Conservation (phyloP, 805 yeast genomes). For the Debaryomyces maramus region DNA sequence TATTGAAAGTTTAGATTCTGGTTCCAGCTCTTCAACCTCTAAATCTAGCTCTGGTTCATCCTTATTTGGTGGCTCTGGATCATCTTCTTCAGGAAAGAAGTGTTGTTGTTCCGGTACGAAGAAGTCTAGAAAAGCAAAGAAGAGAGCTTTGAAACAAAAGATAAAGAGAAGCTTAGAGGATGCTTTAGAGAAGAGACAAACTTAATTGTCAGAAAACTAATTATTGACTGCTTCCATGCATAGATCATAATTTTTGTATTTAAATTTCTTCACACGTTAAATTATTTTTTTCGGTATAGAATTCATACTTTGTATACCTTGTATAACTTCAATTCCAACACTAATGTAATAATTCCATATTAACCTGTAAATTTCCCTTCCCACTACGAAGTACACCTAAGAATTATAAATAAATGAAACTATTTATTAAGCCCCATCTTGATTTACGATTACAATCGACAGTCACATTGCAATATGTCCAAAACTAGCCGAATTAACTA, state of each 20-base stretch:
- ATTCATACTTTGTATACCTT: background rate
- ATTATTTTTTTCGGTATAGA: slow-evolving; percentile 1
- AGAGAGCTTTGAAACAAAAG: slow-evolving; percentile 24
- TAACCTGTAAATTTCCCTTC: too few relatives aligned
- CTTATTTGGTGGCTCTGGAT: slow-evolving; percentile 5
- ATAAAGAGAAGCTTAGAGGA: slow-evolving; percentile 19
- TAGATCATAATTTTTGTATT: background rate
- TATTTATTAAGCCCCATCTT: too few relatives aligned
- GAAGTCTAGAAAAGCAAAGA: slow-evolving; percentile 17
- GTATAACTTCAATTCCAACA: slow-evolving; percentile 1
- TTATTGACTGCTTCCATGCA: slow-evolving; percentile 1
- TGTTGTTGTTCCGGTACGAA: slow-evolving; percentile 27
- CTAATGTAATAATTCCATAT: too few relatives aligned
- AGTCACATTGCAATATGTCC: too few relatives aligned
- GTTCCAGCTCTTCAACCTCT: slow-evolving; percentile 5
- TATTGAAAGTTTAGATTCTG: slow-evolving; percentile 9
- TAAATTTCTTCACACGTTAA: slow-evolving; percentile 1
- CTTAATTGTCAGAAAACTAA: slow-evolving; percentile 3
- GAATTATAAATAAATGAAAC: too few relatives aligned
- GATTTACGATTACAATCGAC: too few relatives aligned
- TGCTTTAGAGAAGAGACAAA: slow-evolving; percentile 21
- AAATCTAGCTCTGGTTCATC: slow-evolving; percentile 4
- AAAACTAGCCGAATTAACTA: too few relatives aligned
- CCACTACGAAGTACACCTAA: too few relatives aligned
- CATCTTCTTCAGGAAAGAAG: slow-evolving; percentile 12